Conservation (phyloP, 208 protist genomes). For the Endotrypanum monterogeii region DNA sequence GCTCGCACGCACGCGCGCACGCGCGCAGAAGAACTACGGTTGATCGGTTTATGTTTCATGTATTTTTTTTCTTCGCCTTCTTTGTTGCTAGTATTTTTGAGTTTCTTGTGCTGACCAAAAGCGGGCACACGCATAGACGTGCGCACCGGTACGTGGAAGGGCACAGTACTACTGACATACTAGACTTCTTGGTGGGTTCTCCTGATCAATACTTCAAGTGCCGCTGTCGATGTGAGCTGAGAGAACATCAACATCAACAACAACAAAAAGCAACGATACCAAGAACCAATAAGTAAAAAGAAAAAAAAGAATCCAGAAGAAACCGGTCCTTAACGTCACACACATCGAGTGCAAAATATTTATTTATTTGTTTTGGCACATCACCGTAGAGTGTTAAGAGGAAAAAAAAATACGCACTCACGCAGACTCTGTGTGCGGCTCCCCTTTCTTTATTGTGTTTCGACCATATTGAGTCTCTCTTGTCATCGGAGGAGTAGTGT, state of each 20-base stretch:
- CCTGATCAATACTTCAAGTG: no score
- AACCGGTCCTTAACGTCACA: neutral
- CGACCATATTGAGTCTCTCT: neutral
- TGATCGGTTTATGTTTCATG: neutral
- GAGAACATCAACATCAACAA: no score
- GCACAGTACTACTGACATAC: neutral
- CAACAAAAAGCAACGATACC: no score
- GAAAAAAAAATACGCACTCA: neutral
- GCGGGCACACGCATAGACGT: neutral
- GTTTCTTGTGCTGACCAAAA: neutral
- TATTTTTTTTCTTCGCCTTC: neutral
- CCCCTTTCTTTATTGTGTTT: conserved; percentile 2
- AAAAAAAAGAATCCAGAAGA: conserved; percentile 2
- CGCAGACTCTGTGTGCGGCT: neutral
- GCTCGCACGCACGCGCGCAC: neutral
- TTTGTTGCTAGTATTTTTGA: neutral
- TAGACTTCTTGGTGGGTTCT: neutral
- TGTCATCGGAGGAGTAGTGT: neutral
- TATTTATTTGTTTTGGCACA: no score
- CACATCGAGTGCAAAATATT: neutral
- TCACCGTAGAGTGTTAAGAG: no score
- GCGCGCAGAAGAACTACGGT: neutral
- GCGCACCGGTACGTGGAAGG: no score
- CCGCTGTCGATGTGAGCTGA: conserved; percentile 1
- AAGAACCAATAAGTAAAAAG: no score